Conservation (phyloP, 306 rosid species). For the Abrus precatorius region DNA sequence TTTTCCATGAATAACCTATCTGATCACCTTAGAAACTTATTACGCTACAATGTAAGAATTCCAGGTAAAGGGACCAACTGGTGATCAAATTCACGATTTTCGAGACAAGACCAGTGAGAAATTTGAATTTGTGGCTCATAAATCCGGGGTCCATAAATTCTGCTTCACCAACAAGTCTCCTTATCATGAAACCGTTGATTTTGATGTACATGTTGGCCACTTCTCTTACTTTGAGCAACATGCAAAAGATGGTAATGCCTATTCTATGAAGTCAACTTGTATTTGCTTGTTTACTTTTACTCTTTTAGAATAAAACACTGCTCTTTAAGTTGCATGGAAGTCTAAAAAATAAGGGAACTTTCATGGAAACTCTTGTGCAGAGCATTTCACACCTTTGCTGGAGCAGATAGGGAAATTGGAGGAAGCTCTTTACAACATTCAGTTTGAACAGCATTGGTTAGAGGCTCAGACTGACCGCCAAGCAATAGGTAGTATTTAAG, state of each 20-base stretch:
- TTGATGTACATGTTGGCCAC: slow-evolving; percentile 87
- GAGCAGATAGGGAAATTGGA: slow-evolving; percentile 91
- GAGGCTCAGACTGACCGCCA: slow-evolving; percentile 96
- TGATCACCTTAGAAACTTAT: slow-evolving; percentile 10
- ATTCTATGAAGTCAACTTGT: not conserved
- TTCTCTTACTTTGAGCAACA: slow-evolving; percentile 79
- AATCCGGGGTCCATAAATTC: slow-evolving; percentile 70
- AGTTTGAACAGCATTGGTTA: slow-evolving; percentile 96
- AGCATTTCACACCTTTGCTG: slow-evolving; percentile 86
- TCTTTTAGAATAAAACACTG: not conserved
- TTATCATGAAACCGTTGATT: slow-evolving; percentile 79
- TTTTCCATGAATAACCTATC: not conserved
- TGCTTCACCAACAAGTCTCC: slow-evolving; percentile 87
- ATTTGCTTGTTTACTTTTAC: not conserved
- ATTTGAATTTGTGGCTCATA: slow-evolving; percentile 67
- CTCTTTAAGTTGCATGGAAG: slow-evolving; percentile 23
- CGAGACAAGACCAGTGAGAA: slow-evolving; percentile 72
- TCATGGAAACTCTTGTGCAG: slow-evolving; percentile 59
- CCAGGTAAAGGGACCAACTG: slow-evolving; percentile 86
- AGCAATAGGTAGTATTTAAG: slow-evolving; percentile 72
- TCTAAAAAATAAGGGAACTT: slow-evolving; percentile 1
- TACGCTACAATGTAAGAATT: slow-evolving; percentile 31
- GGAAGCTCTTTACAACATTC: slow-evolving; percentile 91
- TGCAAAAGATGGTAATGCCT: slow-evolving; percentile 88
- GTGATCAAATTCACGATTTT: slow-evolving; percentile 77